These are phyloP conservation scores for Stephanodiscus triporus DNA, from an alignment of 108 stramenopile genomes.

Conservation along the genomic window DNA sequence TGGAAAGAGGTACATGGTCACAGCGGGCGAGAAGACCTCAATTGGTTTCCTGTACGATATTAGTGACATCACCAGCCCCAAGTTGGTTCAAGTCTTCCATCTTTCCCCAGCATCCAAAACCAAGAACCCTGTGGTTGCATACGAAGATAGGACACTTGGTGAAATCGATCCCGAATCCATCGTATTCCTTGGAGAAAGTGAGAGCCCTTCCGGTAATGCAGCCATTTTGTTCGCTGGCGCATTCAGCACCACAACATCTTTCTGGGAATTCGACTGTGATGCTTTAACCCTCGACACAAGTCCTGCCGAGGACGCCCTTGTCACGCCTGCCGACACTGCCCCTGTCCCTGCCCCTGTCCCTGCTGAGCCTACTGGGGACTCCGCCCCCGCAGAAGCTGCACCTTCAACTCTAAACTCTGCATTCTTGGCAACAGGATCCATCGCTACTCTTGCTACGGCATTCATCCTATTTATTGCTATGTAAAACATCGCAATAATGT, in stretches of 20 bases:
- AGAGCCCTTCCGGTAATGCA: slow-evolving; percentile 51
- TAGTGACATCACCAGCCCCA: slow-evolving; percentile 36
- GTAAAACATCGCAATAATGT: background rate
- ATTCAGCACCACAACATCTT: slow-evolving; percentile 32
- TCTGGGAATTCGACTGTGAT: slow-evolving; percentile 54
- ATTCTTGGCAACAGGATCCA: background rate
- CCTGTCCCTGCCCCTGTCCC: background rate
- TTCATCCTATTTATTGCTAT: background rate
- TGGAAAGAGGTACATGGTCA: slow-evolving; percentile 36
- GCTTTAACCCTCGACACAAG: background rate
- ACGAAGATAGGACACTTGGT: slow-evolving; percentile 49
- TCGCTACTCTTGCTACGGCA: background rate
- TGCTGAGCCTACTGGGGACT: background rate
- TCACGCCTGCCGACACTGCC: too few species aligned
- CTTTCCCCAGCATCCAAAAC: slow-evolving; percentile 52
- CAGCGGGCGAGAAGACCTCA: slow-evolving; percentile 49
- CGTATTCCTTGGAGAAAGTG: slow-evolving; percentile 35
- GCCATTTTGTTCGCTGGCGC: slow-evolving; percentile 56
- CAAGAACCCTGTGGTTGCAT: slow-evolving; percentile 43
- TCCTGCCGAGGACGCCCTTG: background rate
- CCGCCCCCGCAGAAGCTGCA: background rate
- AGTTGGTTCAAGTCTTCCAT: slow-evolving; percentile 44
- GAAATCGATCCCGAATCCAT: slow-evolving; percentile 54
- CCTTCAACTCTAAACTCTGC: background rate
- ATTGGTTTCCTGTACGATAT: slow-evolving; percentile 47